phyloP scores from a whole-genome alignment of 2,329 filamentous ascomycete genomes.

The Verticillium alfalfae region DNA sequence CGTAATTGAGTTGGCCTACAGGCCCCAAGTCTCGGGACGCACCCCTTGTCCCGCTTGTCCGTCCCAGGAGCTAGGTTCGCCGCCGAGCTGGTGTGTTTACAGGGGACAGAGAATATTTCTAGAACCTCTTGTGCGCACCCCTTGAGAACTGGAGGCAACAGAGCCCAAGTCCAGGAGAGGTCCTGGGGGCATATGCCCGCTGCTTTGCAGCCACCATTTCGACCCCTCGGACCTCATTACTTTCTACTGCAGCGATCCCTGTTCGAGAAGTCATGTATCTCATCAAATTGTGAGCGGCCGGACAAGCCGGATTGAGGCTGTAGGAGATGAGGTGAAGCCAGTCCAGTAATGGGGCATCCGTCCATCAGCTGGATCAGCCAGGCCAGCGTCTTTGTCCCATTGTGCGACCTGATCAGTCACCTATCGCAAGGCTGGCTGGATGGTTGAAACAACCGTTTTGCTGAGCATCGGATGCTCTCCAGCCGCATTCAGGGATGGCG shows the following conservation, averaged over 20 bases:
- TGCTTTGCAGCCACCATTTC: neutral
- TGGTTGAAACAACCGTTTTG: neutral
- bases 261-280: neutral
- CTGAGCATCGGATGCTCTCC: neutral
- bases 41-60: neutral
- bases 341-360: neutral
- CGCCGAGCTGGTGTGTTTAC: constrained; percentile 1
- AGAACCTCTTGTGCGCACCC: constrained; percentile 5
- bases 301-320: neutral
- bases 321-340: neutral
- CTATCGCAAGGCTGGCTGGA: neutral
- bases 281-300: neutral
- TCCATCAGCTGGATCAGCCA: neutral
- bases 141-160: neutral
- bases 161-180: too few species aligned
- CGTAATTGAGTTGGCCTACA: neutral
- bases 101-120: constrained; percentile 8
- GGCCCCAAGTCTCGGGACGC: neutral
- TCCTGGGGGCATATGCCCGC: too few species aligned
- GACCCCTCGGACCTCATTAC: neutral
- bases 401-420: neutral
- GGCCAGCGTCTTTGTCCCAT: neutral
- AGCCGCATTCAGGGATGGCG: neutral
- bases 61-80: constrained; percentile 1
- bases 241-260: neutral